Evolutionary conservation across 2,329 filamentous ascomycete species (phyloP), one percentile per base, ranked within the genome.

Genomic region (Gaeumannomyces tritici): DNA sequence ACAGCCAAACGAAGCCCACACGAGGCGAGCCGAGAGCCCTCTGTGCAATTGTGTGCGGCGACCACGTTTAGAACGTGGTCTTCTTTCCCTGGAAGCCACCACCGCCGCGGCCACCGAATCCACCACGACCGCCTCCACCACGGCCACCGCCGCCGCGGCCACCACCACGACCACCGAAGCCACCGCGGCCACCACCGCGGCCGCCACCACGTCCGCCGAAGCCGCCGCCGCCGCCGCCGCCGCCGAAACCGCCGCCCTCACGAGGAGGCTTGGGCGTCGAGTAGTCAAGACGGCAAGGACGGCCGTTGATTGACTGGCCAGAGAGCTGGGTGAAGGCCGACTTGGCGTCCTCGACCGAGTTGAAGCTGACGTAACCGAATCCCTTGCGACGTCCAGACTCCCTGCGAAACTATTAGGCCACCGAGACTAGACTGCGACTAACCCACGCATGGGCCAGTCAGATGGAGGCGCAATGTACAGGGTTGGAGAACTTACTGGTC

Each of bases 321-420:
- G 86, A 80, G 64, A 82, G 75, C 62, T 81, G 78, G 69, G 88
- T 81, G 69, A 91, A 85, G 28, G 87, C 93, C 69, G 80, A 77
- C 78, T 89, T 90, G 70, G 93, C 91, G 70, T 96, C 92, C 31
- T 96, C 91, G 65, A 95, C 75, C 24, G 89, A 89, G 69, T 80
- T 79, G 81, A 93, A 96, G 72, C 88, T 88, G 66, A 96, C 88
- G 74, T 97, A 97, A 62, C 91, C 93, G 76, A 96, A 96, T 63
- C 93, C 93, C 87, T 96, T 96, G 73, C 89, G 87, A 69, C 87
- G 85, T 67, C 91, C 92, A 65, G 86, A 86, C 65, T 96, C 91
- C 74, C 87, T 87, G 54, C 27, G 64, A 59, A 29, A 42, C 5
- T 11, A 62, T 65, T 64, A 66, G 63, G 15, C 51, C 29, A 24